These are phyloP conservation scores for Auriscalpium orientale DNA, from an alignment of 768 basidiomycete species.

Conservation along the genomic window DNA sequence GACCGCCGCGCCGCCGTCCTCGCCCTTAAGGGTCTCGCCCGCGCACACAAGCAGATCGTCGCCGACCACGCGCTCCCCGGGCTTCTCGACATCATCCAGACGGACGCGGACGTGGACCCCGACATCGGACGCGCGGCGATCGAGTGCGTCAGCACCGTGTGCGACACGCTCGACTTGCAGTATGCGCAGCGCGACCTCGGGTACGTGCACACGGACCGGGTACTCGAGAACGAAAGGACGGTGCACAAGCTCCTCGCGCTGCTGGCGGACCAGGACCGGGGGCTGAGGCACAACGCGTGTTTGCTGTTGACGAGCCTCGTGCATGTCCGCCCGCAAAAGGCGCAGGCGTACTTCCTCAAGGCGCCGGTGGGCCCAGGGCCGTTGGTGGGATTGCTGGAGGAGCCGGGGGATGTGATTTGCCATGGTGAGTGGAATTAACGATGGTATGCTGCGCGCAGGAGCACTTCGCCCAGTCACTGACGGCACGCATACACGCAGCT, in stretches of 20 bases:
- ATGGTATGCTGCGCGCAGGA: too few relatives aligned
- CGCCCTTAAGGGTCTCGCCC: conserved; percentile 83
- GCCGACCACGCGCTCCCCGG: conserved; percentile 71
- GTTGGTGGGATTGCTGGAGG: conserved; percentile 69
- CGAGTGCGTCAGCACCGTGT: conserved; percentile 81
- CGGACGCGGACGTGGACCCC: conserved; percentile 84
- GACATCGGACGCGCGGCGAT: conserved; percentile 90
- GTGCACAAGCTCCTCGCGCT: conserved; percentile 72
- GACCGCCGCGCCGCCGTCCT: conserved; percentile 93
- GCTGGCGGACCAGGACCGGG: conserved; percentile 70
- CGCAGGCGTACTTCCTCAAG: conserved; percentile 90
- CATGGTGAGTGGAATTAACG: conserved; percentile 52
- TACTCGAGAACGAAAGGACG: conserved; percentile 66
- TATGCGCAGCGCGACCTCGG: conserved; percentile 58
- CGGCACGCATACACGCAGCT: neutral
- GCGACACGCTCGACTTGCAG: conserved; percentile 61
- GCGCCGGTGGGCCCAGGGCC: conserved; percentile 70
- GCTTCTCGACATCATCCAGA: conserved; percentile 72
- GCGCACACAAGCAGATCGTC: conserved; percentile 88
- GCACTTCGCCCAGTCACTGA: neutral
- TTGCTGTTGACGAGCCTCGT: conserved; percentile 77
- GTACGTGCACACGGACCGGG: conserved; percentile 72
- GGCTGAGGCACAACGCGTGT: conserved; percentile 76
- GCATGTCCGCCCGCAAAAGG: conserved; percentile 69
- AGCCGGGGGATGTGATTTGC: conserved; percentile 81